phyloP scores from a whole-genome alignment of 306 rosid genomes.

The Psophocarpus tetragonolobus region DNA sequence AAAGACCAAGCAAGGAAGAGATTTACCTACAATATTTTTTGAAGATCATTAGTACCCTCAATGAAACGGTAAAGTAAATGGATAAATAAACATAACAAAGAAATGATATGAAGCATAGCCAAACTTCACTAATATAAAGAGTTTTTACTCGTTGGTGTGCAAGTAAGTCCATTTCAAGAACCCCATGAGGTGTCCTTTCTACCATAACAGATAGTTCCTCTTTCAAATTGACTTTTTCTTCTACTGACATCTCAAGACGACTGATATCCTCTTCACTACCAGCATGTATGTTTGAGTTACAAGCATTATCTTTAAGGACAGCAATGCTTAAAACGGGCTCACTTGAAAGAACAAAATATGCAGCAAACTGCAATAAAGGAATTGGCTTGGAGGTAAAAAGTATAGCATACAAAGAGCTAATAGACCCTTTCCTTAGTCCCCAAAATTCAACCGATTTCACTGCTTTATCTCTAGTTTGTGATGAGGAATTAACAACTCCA shows the following conservation, averaged over 20 bases:
- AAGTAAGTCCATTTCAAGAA: slow-evolving; percentile 67
- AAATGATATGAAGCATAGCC: not conserved
- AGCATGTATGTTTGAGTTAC: slow-evolving; percentile 46
- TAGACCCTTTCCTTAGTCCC: slow-evolving; percentile 91
- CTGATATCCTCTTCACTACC: slow-evolving; percentile 54
- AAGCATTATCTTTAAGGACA: slow-evolving; percentile 58
- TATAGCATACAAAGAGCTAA: slow-evolving; percentile 80
- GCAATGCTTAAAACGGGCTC: slow-evolving; percentile 72
- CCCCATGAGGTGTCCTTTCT: slow-evolving; percentile 64
- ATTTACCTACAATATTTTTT: slow-evolving; percentile 57
- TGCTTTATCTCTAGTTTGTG: slow-evolving; percentile 81
- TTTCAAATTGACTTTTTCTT: slow-evolving; percentile 60
- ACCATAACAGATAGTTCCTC: slow-evolving; percentile 72
- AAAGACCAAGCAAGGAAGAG: slow-evolving; percentile 91
- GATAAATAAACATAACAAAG: slow-evolving; percentile 22
- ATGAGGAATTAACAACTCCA: slow-evolving; percentile 65
- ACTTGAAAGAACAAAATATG: slow-evolving; percentile 75
- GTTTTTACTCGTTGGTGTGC: slow-evolving; percentile 69
- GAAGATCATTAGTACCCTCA: slow-evolving; percentile 9
- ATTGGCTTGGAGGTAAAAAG: slow-evolving; percentile 78
- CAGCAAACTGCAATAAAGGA: slow-evolving; percentile 75
- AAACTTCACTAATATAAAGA: slow-evolving; percentile 23
- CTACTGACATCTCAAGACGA: slow-evolving; percentile 55
- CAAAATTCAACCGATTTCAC: slow-evolving; percentile 91
- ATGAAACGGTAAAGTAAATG: slow-evolving; percentile 10